Evolutionary conservation across 2,329 filamentous ascomycete genomes (phyloP), one percentile per base, ranked within the genome.

Genomic region (Cordyceps militaris): DNA sequence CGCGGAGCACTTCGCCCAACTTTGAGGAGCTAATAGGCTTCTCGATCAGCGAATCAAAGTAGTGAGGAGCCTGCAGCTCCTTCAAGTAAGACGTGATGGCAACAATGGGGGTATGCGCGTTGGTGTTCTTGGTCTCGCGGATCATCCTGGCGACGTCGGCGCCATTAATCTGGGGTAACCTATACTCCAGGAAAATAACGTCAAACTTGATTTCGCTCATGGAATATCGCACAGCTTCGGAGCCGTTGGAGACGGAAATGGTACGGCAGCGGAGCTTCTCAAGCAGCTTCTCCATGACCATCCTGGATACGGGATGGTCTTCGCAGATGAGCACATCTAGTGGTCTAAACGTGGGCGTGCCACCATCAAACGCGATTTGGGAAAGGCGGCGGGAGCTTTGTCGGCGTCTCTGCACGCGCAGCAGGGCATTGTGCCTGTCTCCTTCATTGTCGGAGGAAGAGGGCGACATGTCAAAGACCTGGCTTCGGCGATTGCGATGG

Each of bases 171-270:
- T 96, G 91, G 10, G 94, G 93, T 47, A 99, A 78, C 70, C 93
- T 95, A 75, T 91, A 97, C 73, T 99, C 94, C 72, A 96, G 93
- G 78, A 99, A 94, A 69, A 99, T 97, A 65, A 97, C 91, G 72
- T 99, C 94, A 68, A 97, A 99, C 68, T 97, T 96, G 69, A 99
- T 93, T 69, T 97, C 93, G 67, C 93, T 93, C 79, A 96, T 89
- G 28, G 94, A 91, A 72, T 94, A 96, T 23, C 93, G 85, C 66
- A 96, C 87, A 11, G 93, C 94, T 68, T 99, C 94, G 0, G 90
- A 87, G 1, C 94, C 94, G 64, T 92, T 96, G 3, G 87, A 82
- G 4, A 94, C 93, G 3, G 90, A 91, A 66, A 99, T 94, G 9
- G 93, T 97, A 43, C 94, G 89, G 67, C 94, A 99, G 36, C 91